These are phyloP conservation scores for Metschnikowia corniflorae DNA, from an alignment of 805 yeast genomes.

Conservation along the genomic window DNA sequence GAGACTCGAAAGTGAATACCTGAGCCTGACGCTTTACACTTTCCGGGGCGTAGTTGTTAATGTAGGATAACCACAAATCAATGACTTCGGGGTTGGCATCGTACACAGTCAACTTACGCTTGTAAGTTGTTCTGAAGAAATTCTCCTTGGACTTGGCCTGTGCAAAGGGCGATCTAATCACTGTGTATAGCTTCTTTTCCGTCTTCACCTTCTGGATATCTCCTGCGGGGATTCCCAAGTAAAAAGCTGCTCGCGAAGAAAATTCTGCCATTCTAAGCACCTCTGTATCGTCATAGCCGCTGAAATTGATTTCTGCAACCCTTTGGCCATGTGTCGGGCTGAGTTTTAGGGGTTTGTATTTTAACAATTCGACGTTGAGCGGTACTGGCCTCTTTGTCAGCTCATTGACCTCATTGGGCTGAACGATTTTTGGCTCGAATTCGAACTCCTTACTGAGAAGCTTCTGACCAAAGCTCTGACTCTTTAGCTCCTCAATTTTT, in stretches of 20 bases:
- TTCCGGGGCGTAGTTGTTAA: slow-evolving; percentile 70
- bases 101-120: slow-evolving; percentile 68
- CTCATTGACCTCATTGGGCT: slow-evolving; percentile 19
- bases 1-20: slow-evolving; percentile 44
- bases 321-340: slow-evolving; percentile 65
- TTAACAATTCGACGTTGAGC: slow-evolving; percentile 75
- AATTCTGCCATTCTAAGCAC: slow-evolving; percentile 79
- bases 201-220: slow-evolving; percentile 69
- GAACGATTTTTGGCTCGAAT: slow-evolving; percentile 31
- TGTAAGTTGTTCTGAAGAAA: slow-evolving; percentile 82
- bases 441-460: slow-evolving; percentile 26
- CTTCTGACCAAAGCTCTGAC: slow-evolving; percentile 24
- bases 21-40: slow-evolving; percentile 84
- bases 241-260: slow-evolving; percentile 85
- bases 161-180: slow-evolving; percentile 87
- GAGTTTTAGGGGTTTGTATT: slow-evolving; percentile 74
- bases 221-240: slow-evolving; percentile 80
- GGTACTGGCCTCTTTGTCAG: slow-evolving; percentile 59
- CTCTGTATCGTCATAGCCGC: slow-evolving; percentile 67
- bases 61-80: slow-evolving; percentile 74
- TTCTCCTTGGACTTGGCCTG: slow-evolving; percentile 94
- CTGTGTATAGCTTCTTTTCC: slow-evolving; percentile 87
- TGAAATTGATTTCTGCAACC: slow-evolving; percentile 73
- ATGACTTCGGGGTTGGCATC: slow-evolving; percentile 84
- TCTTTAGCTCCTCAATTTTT: slow-evolving; percentile 23